Base-by-base conservation (phyloP, 352 stramenopile species). In the Globisporangium okanoganense region DNA sequence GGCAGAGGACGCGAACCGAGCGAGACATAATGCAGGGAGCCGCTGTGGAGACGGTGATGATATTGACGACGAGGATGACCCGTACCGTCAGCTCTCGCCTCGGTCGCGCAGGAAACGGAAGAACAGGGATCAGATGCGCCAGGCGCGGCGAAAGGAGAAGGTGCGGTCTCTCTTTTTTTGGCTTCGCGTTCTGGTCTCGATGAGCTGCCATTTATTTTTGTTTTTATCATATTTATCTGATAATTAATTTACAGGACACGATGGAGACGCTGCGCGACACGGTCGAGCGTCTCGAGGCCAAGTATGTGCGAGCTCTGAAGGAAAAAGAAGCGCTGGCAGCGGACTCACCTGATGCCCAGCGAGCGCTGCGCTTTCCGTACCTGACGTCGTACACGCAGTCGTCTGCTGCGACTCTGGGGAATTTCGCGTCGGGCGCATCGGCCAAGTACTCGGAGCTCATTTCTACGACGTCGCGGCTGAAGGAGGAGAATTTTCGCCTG, bases 81-180 rank as follows among this genome's bases (percentile, higher is more conserved):
- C 56, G 33, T 72, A 73, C 48, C 53, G 44, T 27, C 48, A 54
- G 55, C 64, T 85, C 43, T 82, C 76, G 27, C 76, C 73, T 24
- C 65, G 70, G 24, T 76, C 76, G 47, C 73, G 76, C 22, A 68
- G 73, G 56, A 82, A 76, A 62, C 66, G 57, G 20, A 78, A 78
- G 55, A 85, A 83, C 56, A 66, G 76, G 43, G 72, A 86, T 61
- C 76, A 83, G 57, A 86, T 86, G 76, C 72, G 76, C 0, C 50
- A 68, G 8, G 76, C 75, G 47, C 72, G 76, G 10, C 66, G 70
- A 49, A 80, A 75, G 43, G 74, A 86, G 48, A 72, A 69, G 22
- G 70, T 81, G 53, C 22, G 64, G n/a, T n/a, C n/a, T n/a, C 56
- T 25, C 10, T 8, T 16, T 10, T 40, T 38, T 24, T 38, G 25